Conservation (phyloP, 306 rosid species). For the Quercus agrifolia region DNA sequence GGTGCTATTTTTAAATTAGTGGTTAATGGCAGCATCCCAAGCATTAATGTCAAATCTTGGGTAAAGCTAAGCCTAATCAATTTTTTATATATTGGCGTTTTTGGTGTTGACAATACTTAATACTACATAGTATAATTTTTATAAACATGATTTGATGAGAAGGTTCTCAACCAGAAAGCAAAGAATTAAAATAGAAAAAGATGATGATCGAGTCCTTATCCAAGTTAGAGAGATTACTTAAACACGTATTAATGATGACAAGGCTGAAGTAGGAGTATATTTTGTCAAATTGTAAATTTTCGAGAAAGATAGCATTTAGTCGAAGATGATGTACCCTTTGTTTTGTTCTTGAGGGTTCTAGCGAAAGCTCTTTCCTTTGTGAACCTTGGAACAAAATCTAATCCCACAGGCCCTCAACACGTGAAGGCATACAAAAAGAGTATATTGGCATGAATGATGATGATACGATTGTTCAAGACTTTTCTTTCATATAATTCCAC, state of each 20-base stretch:
- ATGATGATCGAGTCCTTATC: conserved; percentile 9
- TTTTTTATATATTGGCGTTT: conserved; percentile 1
- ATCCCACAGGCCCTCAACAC: conserved; percentile 2
- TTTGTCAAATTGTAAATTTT: neutral
- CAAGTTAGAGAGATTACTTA: neutral
- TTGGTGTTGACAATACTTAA: neutral
- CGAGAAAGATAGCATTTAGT: neutral
- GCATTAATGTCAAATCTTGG: conserved; percentile 17
- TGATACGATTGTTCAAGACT: conserved; percentile 10
- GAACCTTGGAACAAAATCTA: conserved; percentile 15
- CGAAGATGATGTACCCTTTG: neutral
- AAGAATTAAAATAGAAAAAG: conserved; percentile 11
- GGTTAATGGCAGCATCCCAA: conserved; percentile 11
- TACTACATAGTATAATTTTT: conserved; percentile 5
- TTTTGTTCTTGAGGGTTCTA: neutral
- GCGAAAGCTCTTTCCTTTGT: conserved; percentile 10
- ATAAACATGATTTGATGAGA: conserved; percentile 13
- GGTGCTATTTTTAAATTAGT: neutral
- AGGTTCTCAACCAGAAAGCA: conserved; percentile 17
- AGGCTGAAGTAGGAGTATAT: neutral
- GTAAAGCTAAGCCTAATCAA: neutral
- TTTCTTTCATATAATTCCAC: conserved; percentile 10
- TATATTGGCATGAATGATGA: neutral
- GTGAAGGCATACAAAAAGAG: conserved; percentile 17
- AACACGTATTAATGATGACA: neutral